These are phyloP conservation scores for Omphalea diandra DNA, from an alignment of 441 rosid species.

Conservation along the genomic window DNA sequence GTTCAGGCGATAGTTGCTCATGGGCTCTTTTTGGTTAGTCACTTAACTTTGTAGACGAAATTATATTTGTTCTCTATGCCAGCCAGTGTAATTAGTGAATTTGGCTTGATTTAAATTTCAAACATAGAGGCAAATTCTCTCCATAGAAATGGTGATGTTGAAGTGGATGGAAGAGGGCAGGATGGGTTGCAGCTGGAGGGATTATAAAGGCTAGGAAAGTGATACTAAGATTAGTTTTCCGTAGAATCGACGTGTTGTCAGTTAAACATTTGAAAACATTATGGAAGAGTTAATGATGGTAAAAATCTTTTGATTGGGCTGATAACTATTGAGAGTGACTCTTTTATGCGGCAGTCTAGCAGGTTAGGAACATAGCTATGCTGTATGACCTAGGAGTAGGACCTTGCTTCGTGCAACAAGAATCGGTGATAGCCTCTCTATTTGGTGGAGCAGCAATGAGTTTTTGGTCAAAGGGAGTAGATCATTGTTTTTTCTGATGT, in stretches of 20 bases:
- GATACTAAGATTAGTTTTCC: not conserved
- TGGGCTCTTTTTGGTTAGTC: constrained; percentile 48
- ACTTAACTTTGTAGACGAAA: not conserved
- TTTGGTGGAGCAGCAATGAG: not conserved
- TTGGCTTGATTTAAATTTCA: not conserved
- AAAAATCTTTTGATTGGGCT: no score
- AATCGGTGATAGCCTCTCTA: not conserved
- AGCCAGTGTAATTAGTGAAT: not conserved
- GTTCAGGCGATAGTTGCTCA: constrained; percentile 60
- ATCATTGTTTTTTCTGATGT: no score
- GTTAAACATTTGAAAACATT: not conserved
- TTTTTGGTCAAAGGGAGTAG: no score
- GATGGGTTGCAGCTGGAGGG: not conserved
- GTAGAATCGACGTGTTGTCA: no score
- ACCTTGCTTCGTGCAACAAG: not conserved
- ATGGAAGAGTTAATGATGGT: not conserved
- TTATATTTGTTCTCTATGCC: not conserved
- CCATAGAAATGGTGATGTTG: no score
- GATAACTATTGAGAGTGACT: no score
- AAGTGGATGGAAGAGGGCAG: not conserved
- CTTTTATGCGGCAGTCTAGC: no score
- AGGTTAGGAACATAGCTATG: no score
- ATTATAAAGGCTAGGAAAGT: not conserved
- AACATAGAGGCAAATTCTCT: not conserved
- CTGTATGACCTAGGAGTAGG: no score